Evolutionary conservation across 208 protist species (phyloP).

Genomic region (Trypanosoma platydactyli): DNA sequence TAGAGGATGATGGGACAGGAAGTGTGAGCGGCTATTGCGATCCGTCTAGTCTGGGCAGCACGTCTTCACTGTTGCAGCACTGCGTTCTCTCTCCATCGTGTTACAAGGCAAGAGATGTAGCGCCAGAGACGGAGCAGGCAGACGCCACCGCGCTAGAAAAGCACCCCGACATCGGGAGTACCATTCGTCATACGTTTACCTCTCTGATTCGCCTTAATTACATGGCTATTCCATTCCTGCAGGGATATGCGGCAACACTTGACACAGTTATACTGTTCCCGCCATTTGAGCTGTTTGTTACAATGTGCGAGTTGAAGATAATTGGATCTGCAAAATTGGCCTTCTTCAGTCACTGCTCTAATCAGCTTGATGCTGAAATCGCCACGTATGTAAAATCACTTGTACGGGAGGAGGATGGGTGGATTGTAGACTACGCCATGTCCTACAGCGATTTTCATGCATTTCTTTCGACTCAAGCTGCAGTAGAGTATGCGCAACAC

Average conservation of each 20-base stretch:
- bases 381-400: constrained; percentile 11
- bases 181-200: constrained; percentile 4
- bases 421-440: constrained; percentile 19
- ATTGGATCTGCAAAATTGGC: constrained; percentile 17
- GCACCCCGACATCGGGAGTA: background rate
- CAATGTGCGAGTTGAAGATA: constrained; percentile 10
- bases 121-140: no score
- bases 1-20: background rate
- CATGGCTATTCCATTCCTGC: constrained; percentile 6
- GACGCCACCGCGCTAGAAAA: background rate
- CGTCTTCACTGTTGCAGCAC: constrained; percentile 3
- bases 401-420: background rate
- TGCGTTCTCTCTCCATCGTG: constrained; percentile 11
- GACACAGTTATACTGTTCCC: constrained; percentile 17
- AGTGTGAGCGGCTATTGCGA: background rate
- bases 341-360: constrained; percentile 6
- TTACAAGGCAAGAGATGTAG: constrained; percentile 1
- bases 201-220: constrained; percentile 15
- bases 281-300: constrained; percentile 27
- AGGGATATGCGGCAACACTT: constrained; percentile 1
- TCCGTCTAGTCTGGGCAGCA: background rate
- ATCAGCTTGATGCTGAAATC: constrained; percentile 1
- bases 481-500: constrained; percentile 17
- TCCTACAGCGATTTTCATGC: constrained; percentile 18
- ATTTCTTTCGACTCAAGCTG: constrained; percentile 23